Conservation (phyloP, 2,329 filamentous ascomycete species). For the Sporothrix curviconia region DNA sequence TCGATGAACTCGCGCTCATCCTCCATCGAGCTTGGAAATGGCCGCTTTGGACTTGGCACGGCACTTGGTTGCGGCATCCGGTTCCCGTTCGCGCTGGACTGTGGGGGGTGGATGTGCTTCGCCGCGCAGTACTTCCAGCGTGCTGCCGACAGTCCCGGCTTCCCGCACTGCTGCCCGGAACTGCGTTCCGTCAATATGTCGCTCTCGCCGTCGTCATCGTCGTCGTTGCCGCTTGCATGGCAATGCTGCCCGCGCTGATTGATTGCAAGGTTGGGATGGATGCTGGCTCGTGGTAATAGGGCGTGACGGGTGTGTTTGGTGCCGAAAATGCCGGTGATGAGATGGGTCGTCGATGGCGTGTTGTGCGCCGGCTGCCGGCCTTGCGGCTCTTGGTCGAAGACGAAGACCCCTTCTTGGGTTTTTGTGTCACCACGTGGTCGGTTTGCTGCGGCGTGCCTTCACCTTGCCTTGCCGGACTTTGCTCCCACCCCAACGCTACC, state of each 20-base stretch:
- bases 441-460: not conserved
- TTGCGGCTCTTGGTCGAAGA: not conserved
- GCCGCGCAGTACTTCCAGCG: not conserved
- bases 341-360: not conserved
- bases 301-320: not conserved
- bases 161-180: not conserved
- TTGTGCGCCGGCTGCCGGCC: not conserved
- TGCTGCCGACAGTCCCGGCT: not conserved
- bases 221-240: not conserved
- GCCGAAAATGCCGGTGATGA: slow-evolving; percentile 12
- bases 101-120: not conserved
- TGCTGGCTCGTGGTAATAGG: not conserved
- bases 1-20: slow-evolving; percentile 18
- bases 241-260: not conserved
- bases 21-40: slow-evolving; percentile 22
- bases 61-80: slow-evolving; percentile 26
- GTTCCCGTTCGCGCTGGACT: slow-evolving; percentile 23
- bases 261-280: not conserved
- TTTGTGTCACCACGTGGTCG: not conserved
- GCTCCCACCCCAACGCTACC: not conserved
- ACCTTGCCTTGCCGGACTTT: not conserved
- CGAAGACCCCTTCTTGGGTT: not conserved
- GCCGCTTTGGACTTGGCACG: slow-evolving; percentile 27
- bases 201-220: not conserved
- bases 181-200: not conserved